Evolutionary conservation across 352 stramenopile species (phyloP).

Genomic region (Thalassiosira ordinaria): DNA sequence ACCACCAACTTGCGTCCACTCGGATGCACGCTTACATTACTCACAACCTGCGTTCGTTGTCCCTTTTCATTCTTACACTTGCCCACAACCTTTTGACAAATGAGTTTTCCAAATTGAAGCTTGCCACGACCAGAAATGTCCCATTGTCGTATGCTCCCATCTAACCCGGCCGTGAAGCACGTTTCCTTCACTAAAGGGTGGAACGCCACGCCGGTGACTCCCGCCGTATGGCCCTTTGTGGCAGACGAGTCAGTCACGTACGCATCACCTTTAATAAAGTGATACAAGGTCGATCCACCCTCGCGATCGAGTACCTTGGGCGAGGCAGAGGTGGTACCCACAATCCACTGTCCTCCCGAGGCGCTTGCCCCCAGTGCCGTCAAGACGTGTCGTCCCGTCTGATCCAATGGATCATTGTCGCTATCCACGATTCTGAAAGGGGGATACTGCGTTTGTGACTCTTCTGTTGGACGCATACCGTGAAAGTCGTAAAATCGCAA

Average conservation of each 20-base stretch:
- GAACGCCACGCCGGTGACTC: constrained; percentile 86
- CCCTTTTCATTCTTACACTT: constrained; percentile 73
- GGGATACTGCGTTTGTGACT: constrained; percentile 66
- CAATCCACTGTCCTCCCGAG: constrained; percentile 85
- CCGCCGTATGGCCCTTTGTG: constrained; percentile 87
- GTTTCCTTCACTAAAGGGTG: constrained; percentile 85
- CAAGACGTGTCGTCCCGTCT: constrained; percentile 81
- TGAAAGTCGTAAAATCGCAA: constrained; percentile 89
- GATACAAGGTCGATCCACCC: constrained; percentile 68
- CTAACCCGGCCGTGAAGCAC: constrained; percentile 85
- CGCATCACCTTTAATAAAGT: constrained; percentile 88
- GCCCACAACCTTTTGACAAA: constrained; percentile 70
- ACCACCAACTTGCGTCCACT: constrained; percentile 66
- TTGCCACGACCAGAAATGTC: constrained; percentile 83
- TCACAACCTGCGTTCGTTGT: constrained; percentile 70
- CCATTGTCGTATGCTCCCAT: constrained; percentile 88
- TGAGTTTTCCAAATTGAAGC: constrained; percentile 78
- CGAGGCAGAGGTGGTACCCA: constrained; percentile 84
- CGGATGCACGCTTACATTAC: constrained; percentile 65
- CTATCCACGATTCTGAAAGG: constrained; percentile 70
- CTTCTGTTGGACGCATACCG: constrained; percentile 86
- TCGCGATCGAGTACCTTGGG: constrained; percentile 85
- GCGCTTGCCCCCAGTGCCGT: constrained; percentile 73
- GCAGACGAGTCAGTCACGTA: constrained; percentile 88
- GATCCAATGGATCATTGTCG: constrained; percentile 70